A percentile compares a stretch with the other conserved stretches of the same genome.
Evolutionary conservation across 441 rosid genomes (phyloP).

Genomic region (Erysimum cheiri): DNA sequence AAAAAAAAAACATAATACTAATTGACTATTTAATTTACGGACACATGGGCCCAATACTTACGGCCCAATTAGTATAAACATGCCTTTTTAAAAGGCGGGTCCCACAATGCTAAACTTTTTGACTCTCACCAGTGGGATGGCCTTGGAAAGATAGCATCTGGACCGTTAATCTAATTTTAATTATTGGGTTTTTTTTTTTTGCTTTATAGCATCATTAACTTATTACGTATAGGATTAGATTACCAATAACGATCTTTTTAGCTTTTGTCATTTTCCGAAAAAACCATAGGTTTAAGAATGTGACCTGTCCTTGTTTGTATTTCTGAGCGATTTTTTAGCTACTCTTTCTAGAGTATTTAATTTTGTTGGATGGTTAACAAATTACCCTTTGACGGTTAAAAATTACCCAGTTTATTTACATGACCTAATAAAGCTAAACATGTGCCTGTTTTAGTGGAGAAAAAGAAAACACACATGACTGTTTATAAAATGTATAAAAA

Average conservation of each 20-base stretch:
- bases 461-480: neutral
- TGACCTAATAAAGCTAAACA: constrained; percentile 4
- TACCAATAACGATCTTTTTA: constrained; percentile 31
- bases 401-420: constrained; percentile 17
- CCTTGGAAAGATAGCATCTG: constrained; percentile 25
- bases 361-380: constrained; percentile 2
- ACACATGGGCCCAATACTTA: constrained; percentile 36
- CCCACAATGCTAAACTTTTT: constrained; percentile 29
- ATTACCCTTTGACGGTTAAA: neutral
- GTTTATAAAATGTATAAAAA: neutral
- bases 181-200: constrained; percentile 13
- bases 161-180: constrained; percentile 31
- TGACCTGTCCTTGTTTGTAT: constrained; percentile 15
- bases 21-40: constrained; percentile 1
- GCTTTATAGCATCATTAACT: constrained; percentile 35
- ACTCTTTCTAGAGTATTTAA: constrained; percentile 9
- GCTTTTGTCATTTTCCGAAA: constrained; percentile 42
- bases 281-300: constrained; percentile 19
- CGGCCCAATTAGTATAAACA: constrained; percentile 39
- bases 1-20: too few species aligned
- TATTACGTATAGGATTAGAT: constrained; percentile 36
- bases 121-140: constrained; percentile 31
- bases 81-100: constrained; percentile 21
- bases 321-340: constrained; percentile 11
- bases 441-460: neutral